phyloP scores from a whole-genome alignment of 1,284 basidiomycete genomes.

The Irpex rosettiformis region DNA sequence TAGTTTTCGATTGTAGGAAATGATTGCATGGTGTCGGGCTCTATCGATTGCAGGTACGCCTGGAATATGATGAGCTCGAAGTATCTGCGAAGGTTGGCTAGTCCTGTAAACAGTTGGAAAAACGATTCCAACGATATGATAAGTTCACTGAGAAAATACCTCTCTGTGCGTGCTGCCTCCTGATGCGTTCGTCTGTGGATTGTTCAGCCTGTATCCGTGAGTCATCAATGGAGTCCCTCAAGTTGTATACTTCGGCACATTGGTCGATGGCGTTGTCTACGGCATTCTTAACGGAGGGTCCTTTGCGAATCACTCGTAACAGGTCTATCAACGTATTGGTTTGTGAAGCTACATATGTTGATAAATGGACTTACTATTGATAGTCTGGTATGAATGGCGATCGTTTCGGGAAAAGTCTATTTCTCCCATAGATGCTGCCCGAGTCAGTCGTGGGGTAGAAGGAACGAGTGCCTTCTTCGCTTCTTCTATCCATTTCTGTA shows the following conservation, averaged over 20 bases:
- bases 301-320: conserved; percentile 89
- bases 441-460: conserved; percentile 33
- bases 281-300: conserved; percentile 80
- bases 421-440: conserved; percentile 35
- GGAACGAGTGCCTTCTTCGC: conserved; percentile 25
- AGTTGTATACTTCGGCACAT: conserved; percentile 81
- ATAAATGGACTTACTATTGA: conserved; percentile 61
- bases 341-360: background rate
- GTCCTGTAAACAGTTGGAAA: conserved; percentile 39
- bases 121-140: conserved; percentile 6
- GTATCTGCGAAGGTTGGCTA: conserved; percentile 83
- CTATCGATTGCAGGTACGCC: conserved; percentile 85
- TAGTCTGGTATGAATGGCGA: conserved; percentile 73
- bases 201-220: conserved; percentile 73
- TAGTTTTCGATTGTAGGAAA: conserved; percentile 80
- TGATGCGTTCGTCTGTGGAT: conserved; percentile 68
- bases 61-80: conserved; percentile 94
- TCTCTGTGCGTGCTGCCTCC: conserved; percentile 63
- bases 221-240: conserved; percentile 89
- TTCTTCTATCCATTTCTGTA: conserved; percentile 80
- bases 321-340: conserved; percentile 53
- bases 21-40: conserved; percentile 77
- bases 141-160: conserved; percentile 39
- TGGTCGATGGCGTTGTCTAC: conserved; percentile 94
- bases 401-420: conserved; percentile 25